Percentiles rank a stretch among this genome's conserved stretches.
Evolutionary conservation across 2,329 filamentous ascomycete genomes (phyloP).

Genomic region (Alternaria sp.): DNA sequence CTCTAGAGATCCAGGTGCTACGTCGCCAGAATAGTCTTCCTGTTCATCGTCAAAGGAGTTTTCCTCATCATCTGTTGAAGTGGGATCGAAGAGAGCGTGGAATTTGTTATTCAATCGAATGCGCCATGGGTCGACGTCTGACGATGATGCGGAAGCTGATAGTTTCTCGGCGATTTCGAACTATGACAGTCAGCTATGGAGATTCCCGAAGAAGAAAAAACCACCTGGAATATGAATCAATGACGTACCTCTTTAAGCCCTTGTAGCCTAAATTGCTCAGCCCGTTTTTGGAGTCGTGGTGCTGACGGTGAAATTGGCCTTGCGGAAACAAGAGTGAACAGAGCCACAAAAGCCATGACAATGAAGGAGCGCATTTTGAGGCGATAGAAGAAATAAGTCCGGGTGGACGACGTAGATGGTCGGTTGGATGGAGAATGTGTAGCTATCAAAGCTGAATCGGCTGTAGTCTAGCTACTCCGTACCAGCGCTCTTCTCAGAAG

Average conservation of each 20-base stretch:
- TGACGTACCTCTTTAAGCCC: slow-evolving; percentile 46
- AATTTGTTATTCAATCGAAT: slow-evolving; percentile 34
- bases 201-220: background rate
- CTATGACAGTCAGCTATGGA: slow-evolving; percentile 28
- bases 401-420: slow-evolving; percentile 4
- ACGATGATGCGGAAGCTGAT: slow-evolving; percentile 30
- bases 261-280: slow-evolving; percentile 46
- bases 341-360: slow-evolving; percentile 37
- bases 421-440: background rate
- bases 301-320: slow-evolving; percentile 50
- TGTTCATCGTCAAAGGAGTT: slow-evolving; percentile 21
- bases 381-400: background rate
- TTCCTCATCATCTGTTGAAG: slow-evolving; percentile 29
- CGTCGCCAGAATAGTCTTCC: slow-evolving; percentile 46
- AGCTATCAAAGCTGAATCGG: slow-evolving; percentile 18
- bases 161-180: slow-evolving; percentile 48
- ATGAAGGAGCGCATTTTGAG: slow-evolving; percentile 40
- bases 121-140: slow-evolving; percentile 26
- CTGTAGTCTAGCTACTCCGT: slow-evolving; percentile 12
- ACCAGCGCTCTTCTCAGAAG: slow-evolving; percentile 32
- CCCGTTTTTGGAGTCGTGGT: slow-evolving; percentile 43
- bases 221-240: background rate
- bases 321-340: slow-evolving; percentile 37
- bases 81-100: slow-evolving; percentile 32
- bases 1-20: slow-evolving; percentile 48